Conservation (phyloP, 177 flowering plant genomes). For the Tripterygium wilfordii region DNA sequence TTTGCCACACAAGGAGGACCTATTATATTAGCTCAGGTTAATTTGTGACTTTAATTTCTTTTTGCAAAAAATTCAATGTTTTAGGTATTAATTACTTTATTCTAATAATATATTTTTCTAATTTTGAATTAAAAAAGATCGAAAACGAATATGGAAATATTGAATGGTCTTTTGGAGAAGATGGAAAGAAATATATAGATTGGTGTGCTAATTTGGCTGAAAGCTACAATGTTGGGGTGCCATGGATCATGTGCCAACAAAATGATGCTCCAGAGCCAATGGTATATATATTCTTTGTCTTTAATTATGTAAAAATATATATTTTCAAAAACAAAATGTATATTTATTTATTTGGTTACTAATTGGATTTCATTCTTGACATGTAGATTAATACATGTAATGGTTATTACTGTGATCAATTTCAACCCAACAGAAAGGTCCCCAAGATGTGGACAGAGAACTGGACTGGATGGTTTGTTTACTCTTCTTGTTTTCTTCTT, state of each 20-base stretch:
- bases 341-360: neutral
- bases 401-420: conserved; percentile 35
- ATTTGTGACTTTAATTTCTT: neutral
- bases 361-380: neutral
- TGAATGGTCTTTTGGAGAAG: conserved; percentile 10
- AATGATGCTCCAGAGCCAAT: conserved; percentile 33
- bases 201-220: conserved; percentile 40
- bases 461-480: conserved; percentile 36
- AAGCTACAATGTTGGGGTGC: conserved; percentile 19
- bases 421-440: conserved; percentile 17
- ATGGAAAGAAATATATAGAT: conserved; percentile 18
- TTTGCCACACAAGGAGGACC: conserved; percentile 45
- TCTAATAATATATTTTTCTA: neutral
- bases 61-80: neutral
- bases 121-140: conserved; percentile 16
- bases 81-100: too few relatives aligned
- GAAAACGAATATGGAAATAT: conserved; percentile 44
- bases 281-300: conserved; percentile 8
- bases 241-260: conserved; percentile 48
- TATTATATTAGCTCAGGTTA: conserved; percentile 39
- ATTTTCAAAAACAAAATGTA: too few relatives aligned
- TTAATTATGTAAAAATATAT: neutral
- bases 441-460: conserved; percentile 44
- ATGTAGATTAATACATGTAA: conserved; percentile 41
- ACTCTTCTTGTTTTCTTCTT: neutral